Evolutionary conservation across 177 flowering plant genomes (phyloP).

Genomic region (Telopea speciosissima): DNA sequence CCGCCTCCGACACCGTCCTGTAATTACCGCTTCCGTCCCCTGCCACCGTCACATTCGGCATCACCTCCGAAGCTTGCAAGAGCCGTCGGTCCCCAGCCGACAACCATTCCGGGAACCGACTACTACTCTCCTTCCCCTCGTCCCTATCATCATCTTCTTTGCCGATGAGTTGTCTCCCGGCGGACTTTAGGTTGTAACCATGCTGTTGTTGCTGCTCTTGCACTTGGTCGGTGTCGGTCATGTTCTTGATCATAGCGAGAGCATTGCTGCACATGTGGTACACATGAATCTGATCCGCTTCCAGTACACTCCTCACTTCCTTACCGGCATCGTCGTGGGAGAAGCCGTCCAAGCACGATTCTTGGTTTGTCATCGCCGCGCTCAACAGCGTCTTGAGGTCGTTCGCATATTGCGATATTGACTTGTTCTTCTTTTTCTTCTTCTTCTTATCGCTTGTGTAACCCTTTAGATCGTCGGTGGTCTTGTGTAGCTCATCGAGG

Average conservation of each 20-base stretch:
- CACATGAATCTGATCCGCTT: slow-evolving; percentile 32
- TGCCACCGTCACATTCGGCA: slow-evolving; percentile 66
- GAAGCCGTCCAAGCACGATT: slow-evolving; percentile 81
- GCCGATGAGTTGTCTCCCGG: no score
- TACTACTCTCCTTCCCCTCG: slow-evolving; percentile 22
- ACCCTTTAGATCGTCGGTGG: slow-evolving; percentile 35
- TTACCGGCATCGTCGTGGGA: slow-evolving; percentile 58
- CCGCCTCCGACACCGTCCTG: slow-evolving; percentile 65
- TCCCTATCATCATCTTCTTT: background rate
- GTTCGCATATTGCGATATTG: slow-evolving; percentile 47
- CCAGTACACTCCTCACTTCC: slow-evolving; percentile 31
- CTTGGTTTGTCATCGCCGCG: slow-evolving; percentile 83
- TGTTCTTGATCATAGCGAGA: slow-evolving; percentile 79
- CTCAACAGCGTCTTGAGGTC: slow-evolving; percentile 70
- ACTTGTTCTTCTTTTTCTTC: slow-evolving; percentile 20
- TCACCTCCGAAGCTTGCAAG: slow-evolving; percentile 47
- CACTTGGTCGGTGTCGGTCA: slow-evolving; percentile 42
- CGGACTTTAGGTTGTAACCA: no score
- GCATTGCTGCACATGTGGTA: slow-evolving; percentile 70
- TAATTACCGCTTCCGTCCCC: slow-evolving; percentile 82
- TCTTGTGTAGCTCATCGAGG: slow-evolving; percentile 58
- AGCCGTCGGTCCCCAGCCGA: slow-evolving; percentile 66
- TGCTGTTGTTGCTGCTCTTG: slow-evolving; percentile 4
- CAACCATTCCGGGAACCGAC: slow-evolving; percentile 75
- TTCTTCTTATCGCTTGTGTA: slow-evolving; percentile 35